phyloP scores from a whole-genome alignment of 345 rosid genomes.

The Camelina hispida region DNA sequence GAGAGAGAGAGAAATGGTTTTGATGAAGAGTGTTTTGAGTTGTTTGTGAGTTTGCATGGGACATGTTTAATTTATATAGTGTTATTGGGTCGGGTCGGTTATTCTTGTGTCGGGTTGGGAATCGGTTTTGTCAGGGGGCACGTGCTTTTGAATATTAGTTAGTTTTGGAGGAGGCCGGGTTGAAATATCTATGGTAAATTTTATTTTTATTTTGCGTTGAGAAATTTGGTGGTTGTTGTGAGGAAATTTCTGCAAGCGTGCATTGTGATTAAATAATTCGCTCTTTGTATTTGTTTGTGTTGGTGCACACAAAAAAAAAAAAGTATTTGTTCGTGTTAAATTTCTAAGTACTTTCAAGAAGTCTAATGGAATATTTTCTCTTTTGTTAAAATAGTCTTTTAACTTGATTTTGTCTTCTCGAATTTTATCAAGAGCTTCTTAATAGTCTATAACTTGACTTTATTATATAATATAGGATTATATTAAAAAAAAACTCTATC shows the following conservation, averaged over 20 bases:
- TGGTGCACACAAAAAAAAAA: not conserved
- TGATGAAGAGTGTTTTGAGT: constrained; percentile 41
- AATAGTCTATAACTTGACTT: not conserved
- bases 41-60: constrained; percentile 40
- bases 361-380: constrained; percentile 39
- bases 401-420: constrained; percentile 35
- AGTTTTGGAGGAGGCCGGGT: constrained; percentile 12
- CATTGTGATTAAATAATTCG: constrained; percentile 9
- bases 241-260: constrained; percentile 42
- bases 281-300: constrained; percentile 17
- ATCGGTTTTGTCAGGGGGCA: constrained; percentile 18
- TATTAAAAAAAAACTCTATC: not conserved
- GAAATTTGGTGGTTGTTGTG: constrained; percentile 37
- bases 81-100: constrained; percentile 1
- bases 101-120: not conserved
- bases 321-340: constrained; percentile 32
- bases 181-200: constrained; percentile 35
- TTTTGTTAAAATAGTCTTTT: not conserved
- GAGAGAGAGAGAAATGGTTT: constrained; percentile 4
- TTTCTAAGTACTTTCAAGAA: constrained; percentile 45
- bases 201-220: not conserved
- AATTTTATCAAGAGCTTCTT: constrained; percentile 20
- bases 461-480: not conserved
- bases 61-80: constrained; percentile 21
- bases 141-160: constrained; percentile 40